These are phyloP conservation scores for Fusarium mexicanum DNA, from an alignment of 2,329 filamentous ascomycete genomes.

Conservation along the genomic window DNA sequence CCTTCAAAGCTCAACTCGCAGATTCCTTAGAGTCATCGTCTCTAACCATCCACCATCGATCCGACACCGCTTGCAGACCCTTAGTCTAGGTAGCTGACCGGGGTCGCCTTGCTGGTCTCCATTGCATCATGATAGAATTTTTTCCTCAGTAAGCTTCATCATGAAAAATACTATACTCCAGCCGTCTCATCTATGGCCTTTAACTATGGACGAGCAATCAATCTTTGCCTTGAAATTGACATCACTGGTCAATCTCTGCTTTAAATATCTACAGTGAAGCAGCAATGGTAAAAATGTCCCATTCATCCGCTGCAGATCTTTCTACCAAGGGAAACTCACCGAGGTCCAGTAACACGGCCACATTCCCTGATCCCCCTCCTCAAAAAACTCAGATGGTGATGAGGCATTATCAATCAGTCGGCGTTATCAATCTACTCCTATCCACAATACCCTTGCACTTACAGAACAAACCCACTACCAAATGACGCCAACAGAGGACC, in stretches of 20 bases:
- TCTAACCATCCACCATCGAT: not conserved
- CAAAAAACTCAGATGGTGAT: constrained; percentile 19
- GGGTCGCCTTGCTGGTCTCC: not conserved
- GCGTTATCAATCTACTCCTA: constrained; percentile 39
- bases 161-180: not conserved
- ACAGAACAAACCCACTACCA: constrained; percentile 22
- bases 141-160: not conserved
- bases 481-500: constrained; percentile 28
- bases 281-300: not conserved
- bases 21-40: not conserved
- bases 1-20: not conserved
- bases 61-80: not conserved
- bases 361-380: not conserved
- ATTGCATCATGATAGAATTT: not conserved
- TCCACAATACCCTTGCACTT: constrained; percentile 18
- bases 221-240: not conserved
- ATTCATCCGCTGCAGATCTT: not conserved
- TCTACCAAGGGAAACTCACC: not conserved
- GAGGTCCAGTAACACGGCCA: not conserved
- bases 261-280: not conserved
- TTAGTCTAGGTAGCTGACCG: not conserved
- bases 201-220: not conserved
- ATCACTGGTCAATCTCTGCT: not conserved
- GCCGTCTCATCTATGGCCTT: not conserved
- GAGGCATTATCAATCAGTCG: constrained; percentile 42